These are phyloP conservation scores for Multifurca ochricompacta DNA, from an alignment of 768 basidiomycete genomes.

Conservation along the genomic window DNA sequence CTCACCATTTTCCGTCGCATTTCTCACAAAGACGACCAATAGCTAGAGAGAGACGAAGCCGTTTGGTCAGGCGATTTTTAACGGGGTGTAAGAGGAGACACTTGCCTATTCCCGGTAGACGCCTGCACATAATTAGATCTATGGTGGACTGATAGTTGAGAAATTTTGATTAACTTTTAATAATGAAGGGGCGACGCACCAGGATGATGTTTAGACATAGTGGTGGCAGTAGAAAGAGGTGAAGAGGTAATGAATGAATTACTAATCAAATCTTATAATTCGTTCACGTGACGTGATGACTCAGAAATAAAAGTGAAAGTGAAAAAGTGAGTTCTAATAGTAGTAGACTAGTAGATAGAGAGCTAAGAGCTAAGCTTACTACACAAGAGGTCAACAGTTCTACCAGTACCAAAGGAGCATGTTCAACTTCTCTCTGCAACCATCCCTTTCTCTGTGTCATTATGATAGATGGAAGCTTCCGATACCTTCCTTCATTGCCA, in stretches of 20 bases:
- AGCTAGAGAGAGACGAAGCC: slow-evolving; percentile 39
- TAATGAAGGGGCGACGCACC: slow-evolving; percentile 18
- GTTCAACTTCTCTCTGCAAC: background rate
- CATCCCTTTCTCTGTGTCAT: slow-evolving; percentile 44
- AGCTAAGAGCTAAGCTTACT: background rate
- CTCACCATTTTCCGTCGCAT: slow-evolving; percentile 98
- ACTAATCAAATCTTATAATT: background rate
- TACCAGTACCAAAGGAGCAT: background rate
- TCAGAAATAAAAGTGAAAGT: background rate
- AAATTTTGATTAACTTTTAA: too few relatives aligned
- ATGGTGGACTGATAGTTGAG: background rate
- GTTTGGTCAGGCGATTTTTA: background rate
- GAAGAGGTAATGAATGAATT: background rate
- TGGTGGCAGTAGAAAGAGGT: background rate
- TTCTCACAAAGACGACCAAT: slow-evolving; percentile 98
- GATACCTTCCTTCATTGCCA: slow-evolving; percentile 89
- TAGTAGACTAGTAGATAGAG: background rate
- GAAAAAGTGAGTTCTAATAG: background rate
- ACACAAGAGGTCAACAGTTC: slow-evolving; percentile 9
- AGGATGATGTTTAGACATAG: slow-evolving; percentile 33
- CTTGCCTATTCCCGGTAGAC: slow-evolving; percentile 94
- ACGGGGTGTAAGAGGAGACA: background rate
- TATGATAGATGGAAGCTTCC: slow-evolving; percentile 97
- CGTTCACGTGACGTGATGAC: background rate
- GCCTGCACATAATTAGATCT: slow-evolving; percentile 98